Evolutionary conservation across 495 filamentous ascomycete species (phyloP).

Genomic region (Cladorrhinum samala): DNA sequence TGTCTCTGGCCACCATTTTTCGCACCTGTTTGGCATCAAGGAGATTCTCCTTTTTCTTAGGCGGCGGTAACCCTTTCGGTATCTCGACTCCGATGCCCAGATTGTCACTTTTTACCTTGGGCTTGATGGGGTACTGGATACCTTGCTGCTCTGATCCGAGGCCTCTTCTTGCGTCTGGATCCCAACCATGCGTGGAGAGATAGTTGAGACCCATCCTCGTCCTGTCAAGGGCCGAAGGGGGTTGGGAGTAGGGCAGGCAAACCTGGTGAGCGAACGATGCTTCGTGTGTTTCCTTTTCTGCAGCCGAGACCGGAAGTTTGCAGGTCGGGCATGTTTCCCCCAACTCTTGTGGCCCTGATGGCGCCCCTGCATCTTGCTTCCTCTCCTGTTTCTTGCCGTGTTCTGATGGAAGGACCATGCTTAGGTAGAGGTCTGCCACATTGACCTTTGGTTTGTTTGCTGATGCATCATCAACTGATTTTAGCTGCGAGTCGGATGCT

Average conservation of each 20-base stretch:
- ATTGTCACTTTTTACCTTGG: not conserved
- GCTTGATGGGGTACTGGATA: constrained; percentile 67
- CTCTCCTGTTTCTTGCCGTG: not conserved
- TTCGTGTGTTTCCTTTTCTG: constrained; percentile 7
- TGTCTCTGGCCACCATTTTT: not conserved
- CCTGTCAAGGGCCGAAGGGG: constrained; percentile 80
- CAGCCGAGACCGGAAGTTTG: not conserved
- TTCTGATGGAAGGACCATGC: constrained; percentile 53
- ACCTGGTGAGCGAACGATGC: constrained; percentile 73
- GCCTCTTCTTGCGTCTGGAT: constrained; percentile 70
- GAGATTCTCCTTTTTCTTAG: not conserved
- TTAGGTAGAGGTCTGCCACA: constrained; percentile 63
- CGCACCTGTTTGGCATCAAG: not conserved
- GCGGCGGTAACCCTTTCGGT: not conserved
- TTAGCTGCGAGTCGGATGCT: constrained; percentile 47
- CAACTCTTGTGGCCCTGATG: not conserved
- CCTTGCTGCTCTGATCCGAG: constrained; percentile 69
- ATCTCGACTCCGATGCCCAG: not conserved
- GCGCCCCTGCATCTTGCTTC: constrained; percentile 19
- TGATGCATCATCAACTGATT: constrained; percentile 27
- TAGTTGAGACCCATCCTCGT: constrained; percentile 66
- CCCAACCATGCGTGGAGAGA: constrained; percentile 76
- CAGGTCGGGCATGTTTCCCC: not conserved
- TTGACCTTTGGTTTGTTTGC: constrained; percentile 18
- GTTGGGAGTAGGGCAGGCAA: constrained; percentile 71